A percentile compares a stretch with the other conserved stretches of the same genome.
Evolutionary conservation across 2,329 filamentous ascomycete species (phyloP).

Genomic region (Aspergillus udagawae): DNA sequence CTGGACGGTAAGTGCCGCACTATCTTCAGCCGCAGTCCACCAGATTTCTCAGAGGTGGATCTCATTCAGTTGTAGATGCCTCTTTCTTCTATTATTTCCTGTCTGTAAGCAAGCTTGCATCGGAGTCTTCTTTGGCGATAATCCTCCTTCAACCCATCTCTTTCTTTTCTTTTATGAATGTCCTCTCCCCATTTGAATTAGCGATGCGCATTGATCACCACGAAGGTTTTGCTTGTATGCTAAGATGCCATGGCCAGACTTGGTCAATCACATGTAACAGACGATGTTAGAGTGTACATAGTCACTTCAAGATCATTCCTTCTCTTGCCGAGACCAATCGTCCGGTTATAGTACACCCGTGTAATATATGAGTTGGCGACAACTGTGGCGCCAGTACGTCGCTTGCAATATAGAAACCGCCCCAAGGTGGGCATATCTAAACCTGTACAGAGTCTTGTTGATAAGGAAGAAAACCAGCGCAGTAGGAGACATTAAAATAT

Average conservation of each 20-base stretch:
- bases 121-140: neutral
- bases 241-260: neutral
- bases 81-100: neutral
- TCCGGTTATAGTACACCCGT: too few relatives aligned
- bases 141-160: neutral
- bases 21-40: conserved; percentile 78
- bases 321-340: neutral
- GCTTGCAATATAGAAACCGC: neutral
- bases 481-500: neutral
- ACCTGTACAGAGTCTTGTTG: neutral
- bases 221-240: neutral
- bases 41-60: conserved; percentile 85
- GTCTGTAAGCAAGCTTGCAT: neutral
- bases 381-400: too few relatives aligned
- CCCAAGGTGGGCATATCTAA: neutral
- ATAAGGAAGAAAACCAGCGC: neutral
- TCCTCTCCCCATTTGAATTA: neutral
- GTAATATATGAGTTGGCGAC: too few relatives aligned
- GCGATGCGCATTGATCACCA: neutral
- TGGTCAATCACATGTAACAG: neutral
- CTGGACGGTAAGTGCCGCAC: conserved; percentile 79
- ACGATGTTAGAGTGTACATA: neutral
- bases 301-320: neutral
- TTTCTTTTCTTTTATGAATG: neutral
- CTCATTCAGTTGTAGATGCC: conserved; percentile 66